Percentiles rank a stretch among this genome's conserved stretches.
These are phyloP conservation scores for Ustilago nuda DNA, from an alignment of 1,284 basidiomycete species.

Conservation along the genomic window DNA sequence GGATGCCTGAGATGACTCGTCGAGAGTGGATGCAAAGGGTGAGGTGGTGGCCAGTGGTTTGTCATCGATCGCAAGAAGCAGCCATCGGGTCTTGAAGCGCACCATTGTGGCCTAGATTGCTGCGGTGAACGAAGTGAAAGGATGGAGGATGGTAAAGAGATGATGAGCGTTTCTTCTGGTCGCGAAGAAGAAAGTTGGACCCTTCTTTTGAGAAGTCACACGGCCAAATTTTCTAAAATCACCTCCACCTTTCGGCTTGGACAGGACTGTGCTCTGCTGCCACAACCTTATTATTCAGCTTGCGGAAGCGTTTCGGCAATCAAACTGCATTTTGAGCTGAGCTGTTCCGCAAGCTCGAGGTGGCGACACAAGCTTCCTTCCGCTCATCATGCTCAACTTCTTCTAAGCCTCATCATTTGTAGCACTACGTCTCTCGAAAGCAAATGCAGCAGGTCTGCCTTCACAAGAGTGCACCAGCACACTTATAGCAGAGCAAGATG, in stretches of 20 bases:
- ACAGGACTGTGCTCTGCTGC: neutral
- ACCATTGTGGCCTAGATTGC: slow-evolving; percentile 21
- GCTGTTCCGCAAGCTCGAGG: neutral
- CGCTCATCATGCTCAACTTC: neutral
- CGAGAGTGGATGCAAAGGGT: slow-evolving; percentile 11
- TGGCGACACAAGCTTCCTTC: neutral
- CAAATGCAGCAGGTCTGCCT: neutral
- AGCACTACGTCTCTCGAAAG: neutral
- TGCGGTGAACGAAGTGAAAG: neutral
- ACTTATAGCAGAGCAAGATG: slow-evolving; percentile 24
- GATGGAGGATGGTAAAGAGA: neutral
- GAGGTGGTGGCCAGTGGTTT: slow-evolving; percentile 20
- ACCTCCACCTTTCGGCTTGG: slow-evolving; percentile 17
- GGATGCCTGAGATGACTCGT: slow-evolving; percentile 6
- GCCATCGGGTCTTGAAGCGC: slow-evolving; percentile 57
- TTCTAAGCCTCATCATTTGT: neutral
- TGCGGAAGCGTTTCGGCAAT: slow-evolving; percentile 14
- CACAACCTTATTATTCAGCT: neutral
- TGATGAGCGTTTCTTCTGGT: neutral
- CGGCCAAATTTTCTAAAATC: slow-evolving; percentile 14
- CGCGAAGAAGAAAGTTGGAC: slow-evolving; percentile 17
- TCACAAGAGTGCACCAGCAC: slow-evolving; percentile 1
- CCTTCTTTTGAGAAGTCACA: slow-evolving; percentile 16
- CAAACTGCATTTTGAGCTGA: slow-evolving; percentile 22
- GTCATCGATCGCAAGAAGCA: slow-evolving; percentile 44